phyloP scores from a whole-genome alignment of 352 stramenopile genomes.

The Pythium vanterpoolii region DNA sequence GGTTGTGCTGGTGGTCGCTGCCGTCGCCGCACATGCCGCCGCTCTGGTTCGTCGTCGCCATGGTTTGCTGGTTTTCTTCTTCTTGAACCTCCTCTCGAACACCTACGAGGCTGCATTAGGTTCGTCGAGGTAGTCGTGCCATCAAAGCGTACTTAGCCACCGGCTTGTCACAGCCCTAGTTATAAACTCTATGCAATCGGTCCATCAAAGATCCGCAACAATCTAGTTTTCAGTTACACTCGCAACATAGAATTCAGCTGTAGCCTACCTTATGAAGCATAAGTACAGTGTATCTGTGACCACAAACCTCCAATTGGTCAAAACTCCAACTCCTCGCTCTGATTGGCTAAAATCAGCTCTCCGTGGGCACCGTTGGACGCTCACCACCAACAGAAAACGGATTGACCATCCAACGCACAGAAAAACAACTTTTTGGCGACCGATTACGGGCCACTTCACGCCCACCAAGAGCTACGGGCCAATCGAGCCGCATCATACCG shows the following conservation, averaged over 20 bases:
- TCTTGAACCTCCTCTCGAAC: neutral
- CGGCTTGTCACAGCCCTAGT: too few species aligned
- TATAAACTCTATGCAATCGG: too few species aligned
- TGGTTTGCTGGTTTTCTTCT: neutral
- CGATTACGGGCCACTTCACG: too few species aligned
- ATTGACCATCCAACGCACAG: constrained; percentile 1
- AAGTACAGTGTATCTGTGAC: constrained; percentile 5
- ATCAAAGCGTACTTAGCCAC: too few species aligned
- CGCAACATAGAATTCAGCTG: too few species aligned
- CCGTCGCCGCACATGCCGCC: constrained; percentile 12
- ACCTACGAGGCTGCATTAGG: neutral
- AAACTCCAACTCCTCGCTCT: neutral
- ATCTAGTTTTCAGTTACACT: neutral
- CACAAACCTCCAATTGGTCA: neutral
- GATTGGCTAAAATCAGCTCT: constrained; percentile 15
- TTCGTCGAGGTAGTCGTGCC: too few species aligned
- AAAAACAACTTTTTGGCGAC: too few species aligned
- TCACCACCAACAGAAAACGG: constrained; percentile 5
- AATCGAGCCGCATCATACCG: neutral
- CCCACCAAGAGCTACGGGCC: neutral
- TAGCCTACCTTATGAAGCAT: constrained; percentile 1
- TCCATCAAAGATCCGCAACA: constrained; percentile 8
- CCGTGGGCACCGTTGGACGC: neutral
- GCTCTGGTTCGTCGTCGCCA: neutral
- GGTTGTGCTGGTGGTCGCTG: constrained; percentile 21